Conservation (phyloP, 2,329 filamentous ascomycete genomes). For the Botryotinia narcissicola region DNA sequence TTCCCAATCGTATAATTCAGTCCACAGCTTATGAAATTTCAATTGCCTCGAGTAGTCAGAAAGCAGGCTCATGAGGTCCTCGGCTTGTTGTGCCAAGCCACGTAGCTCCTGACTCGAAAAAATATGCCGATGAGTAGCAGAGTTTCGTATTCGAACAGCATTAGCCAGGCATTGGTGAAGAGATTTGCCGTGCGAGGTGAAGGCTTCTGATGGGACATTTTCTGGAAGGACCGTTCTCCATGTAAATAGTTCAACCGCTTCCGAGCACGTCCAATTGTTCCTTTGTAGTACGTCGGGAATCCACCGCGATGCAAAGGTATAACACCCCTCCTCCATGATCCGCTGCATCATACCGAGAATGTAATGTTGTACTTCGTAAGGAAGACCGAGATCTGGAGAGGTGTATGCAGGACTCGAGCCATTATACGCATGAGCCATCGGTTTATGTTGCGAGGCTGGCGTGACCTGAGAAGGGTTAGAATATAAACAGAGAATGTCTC, state of each 20-base stretch:
- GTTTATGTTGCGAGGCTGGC: background rate
- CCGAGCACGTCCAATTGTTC: conserved; percentile 34
- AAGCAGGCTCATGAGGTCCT: conserved; percentile 36
- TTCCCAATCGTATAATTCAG: conserved; percentile 34
- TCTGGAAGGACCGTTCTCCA: conserved; percentile 33
- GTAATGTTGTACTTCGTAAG: conserved; percentile 40
- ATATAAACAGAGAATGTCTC: conserved; percentile 17
- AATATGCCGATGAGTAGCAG: conserved; percentile 36
- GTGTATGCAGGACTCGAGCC: background rate
- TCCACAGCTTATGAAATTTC: conserved; percentile 32
- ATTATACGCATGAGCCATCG: conserved; percentile 8
- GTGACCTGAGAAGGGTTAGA: background rate
- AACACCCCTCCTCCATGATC: conserved; percentile 38
- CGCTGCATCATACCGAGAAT: conserved; percentile 36
- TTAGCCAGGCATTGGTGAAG: conserved; percentile 30
- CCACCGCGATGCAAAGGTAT: conserved; percentile 35
- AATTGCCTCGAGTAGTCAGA: conserved; percentile 31
- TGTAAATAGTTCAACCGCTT: conserved; percentile 36
- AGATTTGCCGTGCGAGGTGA: conserved; percentile 26
- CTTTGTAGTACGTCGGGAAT: conserved; percentile 30
- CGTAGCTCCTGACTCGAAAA: conserved; percentile 34
- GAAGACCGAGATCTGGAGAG: conserved; percentile 32
- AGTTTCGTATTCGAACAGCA: conserved; percentile 35
- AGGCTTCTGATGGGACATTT: conserved; percentile 28
- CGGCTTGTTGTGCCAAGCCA: conserved; percentile 32